Conservation (phyloP, 352 stramenopile genomes). For the Phytophthora colocasiae region DNA sequence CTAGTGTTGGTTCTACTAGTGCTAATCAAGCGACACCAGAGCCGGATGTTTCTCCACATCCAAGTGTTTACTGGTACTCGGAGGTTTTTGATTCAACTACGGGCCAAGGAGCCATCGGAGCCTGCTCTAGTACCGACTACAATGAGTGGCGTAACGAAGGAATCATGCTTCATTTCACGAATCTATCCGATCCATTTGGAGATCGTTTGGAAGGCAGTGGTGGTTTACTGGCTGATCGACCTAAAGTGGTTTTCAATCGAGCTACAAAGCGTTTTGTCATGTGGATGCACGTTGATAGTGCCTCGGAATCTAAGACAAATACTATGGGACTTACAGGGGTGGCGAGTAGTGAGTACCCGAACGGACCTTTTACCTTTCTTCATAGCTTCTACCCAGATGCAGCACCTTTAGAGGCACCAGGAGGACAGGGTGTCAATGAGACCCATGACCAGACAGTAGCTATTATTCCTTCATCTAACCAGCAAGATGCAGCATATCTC, state of each 20-base stretch:
- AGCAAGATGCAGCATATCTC: conserved; percentile 74
- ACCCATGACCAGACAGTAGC: conserved; percentile 95
- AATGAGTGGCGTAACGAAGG: conserved; percentile 95
- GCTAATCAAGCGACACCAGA: conserved; percentile 14
- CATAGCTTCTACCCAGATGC: conserved; percentile 95
- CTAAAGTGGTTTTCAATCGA: conserved; percentile 94
- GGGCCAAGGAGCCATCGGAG: conserved; percentile 78
- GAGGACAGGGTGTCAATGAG: conserved; percentile 89
- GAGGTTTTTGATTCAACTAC: conserved; percentile 56
- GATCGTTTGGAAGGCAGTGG: conserved; percentile 19
- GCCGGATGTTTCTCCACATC: conserved; percentile 7
- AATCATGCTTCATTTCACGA: conserved; percentile 94
- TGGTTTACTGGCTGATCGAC: conserved; percentile 76
- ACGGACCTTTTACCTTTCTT: conserved; percentile 93
- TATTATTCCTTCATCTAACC: conserved; percentile 29
- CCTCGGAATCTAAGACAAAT: conserved; percentile 40
- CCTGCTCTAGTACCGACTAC: conserved; percentile 94
- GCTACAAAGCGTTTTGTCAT: conserved; percentile 93
- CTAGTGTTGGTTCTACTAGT: conserved; percentile 26
- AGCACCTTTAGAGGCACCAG: conserved; percentile 67
- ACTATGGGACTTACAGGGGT: conserved; percentile 92
- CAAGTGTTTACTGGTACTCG: conserved; percentile 81
- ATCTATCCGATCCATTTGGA: conserved; percentile 93
- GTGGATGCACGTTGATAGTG: conserved; percentile 96
- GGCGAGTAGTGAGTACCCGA: conserved; percentile 88